Conservation (phyloP, 176 grass and related monocot species). For the Avena eriantha region DNA sequence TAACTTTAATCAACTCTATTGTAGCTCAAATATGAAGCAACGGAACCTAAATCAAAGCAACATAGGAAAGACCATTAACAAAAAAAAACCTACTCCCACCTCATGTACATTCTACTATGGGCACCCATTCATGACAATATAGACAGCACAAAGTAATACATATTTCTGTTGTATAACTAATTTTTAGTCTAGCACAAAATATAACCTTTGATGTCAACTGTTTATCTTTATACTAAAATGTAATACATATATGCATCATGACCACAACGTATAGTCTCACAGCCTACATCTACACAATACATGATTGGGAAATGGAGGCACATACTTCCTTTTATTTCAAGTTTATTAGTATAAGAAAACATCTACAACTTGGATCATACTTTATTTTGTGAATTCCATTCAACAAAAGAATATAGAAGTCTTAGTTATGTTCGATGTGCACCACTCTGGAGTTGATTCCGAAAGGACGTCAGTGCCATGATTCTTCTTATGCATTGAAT, state of each 20-base stretch:
- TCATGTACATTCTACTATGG: too few relatives aligned
- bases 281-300: neutral
- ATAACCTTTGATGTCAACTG: neutral
- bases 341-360: neutral
- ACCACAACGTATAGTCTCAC: neutral
- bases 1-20: too few relatives aligned
- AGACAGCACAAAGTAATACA: too few relatives aligned
- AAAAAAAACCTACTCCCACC: too few relatives aligned
- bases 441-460: neutral
- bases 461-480: too few relatives aligned
- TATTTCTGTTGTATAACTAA: too few relatives aligned
- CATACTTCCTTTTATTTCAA: neutral
- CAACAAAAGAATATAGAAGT: neutral
- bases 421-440: neutral
- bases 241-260: neutral
- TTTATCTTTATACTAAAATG: neutral
- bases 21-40: too few relatives aligned
- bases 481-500: too few relatives aligned
- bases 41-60: too few relatives aligned
- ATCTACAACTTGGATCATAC: neutral
- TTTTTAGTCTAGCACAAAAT: neutral
- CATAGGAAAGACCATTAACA: too few relatives aligned
- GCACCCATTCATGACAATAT: too few relatives aligned
- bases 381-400: neutral
- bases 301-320: neutral